Conservation (phyloP, 768 basidiomycete genomes). For the Suillus discolor region DNA sequence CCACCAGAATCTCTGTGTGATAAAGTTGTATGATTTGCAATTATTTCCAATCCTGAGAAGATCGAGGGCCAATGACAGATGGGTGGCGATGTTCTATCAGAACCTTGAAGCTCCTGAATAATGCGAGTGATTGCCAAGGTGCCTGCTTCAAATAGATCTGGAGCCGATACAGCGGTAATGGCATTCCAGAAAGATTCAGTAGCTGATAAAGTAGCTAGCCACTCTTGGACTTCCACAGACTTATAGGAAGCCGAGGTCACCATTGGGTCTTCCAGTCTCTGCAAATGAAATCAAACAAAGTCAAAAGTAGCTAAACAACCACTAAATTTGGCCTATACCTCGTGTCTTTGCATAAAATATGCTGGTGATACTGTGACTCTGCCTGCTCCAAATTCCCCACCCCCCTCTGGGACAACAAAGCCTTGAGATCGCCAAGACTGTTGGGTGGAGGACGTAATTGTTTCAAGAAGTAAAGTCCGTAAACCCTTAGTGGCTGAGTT, state of each 20-base stretch:
- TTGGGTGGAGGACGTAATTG: no score
- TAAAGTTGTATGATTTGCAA: conserved; percentile 3
- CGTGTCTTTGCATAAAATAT: no score
- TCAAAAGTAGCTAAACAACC: no score
- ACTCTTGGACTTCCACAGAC: neutral
- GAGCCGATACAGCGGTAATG: neutral
- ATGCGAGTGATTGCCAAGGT: neutral
- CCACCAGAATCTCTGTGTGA: neutral
- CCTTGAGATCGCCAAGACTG: no score
- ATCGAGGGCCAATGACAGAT: conserved; percentile 7
- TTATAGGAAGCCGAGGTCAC: neutral
- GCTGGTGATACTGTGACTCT: no score
- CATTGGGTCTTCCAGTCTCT: neutral
- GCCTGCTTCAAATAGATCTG: neutral
- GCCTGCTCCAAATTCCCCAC: no score
- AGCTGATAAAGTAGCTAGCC: neutral
- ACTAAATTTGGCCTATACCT: no score
- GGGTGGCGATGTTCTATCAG: neutral
- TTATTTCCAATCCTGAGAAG: conserved; percentile 8
- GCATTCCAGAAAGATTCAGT: neutral
- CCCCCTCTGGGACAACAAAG: no score
- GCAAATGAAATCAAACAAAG: no score
- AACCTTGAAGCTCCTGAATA: neutral
- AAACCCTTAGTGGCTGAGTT: no score
- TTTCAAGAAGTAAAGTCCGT: no score